Evolutionary conservation across 306 rosid species (phyloP), one percentile per base, ranked within the genome.

Genomic region (Macrotyloma uniflorum): DNA sequence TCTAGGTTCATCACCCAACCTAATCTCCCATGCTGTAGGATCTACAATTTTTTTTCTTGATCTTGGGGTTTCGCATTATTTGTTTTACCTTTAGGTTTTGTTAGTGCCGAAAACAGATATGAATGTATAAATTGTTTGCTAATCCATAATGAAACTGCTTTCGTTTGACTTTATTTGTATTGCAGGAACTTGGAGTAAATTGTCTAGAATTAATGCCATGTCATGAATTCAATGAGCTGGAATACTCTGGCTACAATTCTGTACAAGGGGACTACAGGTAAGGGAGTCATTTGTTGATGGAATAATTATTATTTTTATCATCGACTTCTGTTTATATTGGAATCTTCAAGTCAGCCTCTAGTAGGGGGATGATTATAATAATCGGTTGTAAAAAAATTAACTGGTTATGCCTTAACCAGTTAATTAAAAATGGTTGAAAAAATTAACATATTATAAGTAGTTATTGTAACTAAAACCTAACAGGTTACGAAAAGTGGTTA

Each of bases 161-260:
- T 84, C 80, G 75, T 43, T 70, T 79, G 74, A 67, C 76, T 50
- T 36, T 74, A 26, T 81, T 84, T 80, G 22, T 84, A 81, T 87
- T 86, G 77, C 88, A 95, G 98, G 98, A 92, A 66, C 93, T 95
- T 83, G 98, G 98, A 77, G 78, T 95, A 74, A 93, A 95, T 83
- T 95, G 98, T 83, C 63, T 95, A 75, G 98, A 95, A 84, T 85
- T 95, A 84, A 89, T 95, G 98, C 98, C 98, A 67, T 92, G 96
- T 62, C 97, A 95, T 32, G 98, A 89, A 86, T 95, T 93, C 91
- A 95, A 95, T 73, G 98, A 95, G 88, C 85, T 93, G 84, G 98
- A 95, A 77, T 82, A 89, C 86, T 93, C 40, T 74, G 76, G 96
- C 90, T 88, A 95, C 90, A 93, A 92, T 77, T 80, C 97, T 83